phyloP scores from a whole-genome alignment of 805 yeast species.

The Wickerhamomyces alni region DNA sequence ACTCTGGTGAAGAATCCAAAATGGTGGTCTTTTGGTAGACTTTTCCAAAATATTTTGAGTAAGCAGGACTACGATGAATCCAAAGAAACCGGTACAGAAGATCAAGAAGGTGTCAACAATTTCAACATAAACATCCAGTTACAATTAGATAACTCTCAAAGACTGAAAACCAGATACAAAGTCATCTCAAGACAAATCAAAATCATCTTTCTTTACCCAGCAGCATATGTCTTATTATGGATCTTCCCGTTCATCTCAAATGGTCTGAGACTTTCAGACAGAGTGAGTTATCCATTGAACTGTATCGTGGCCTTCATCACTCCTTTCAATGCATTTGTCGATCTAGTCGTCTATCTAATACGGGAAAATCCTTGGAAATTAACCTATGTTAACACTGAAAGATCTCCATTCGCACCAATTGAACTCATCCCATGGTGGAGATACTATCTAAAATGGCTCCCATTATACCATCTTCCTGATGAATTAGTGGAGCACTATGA shows the following conservation, averaged over 20 bases:
- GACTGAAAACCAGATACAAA: constrained; percentile 56
- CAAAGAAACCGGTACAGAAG: background rate
- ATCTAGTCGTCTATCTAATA: constrained; percentile 65
- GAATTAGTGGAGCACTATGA: constrained; percentile 3
- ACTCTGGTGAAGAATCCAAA: background rate
- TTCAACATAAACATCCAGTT: constrained; percentile 16
- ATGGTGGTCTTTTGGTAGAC: constrained; percentile 2
- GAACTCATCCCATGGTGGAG: constrained; percentile 34
- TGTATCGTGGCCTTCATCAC: constrained; percentile 70
- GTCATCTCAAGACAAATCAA: constrained; percentile 74
- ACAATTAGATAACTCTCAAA: constrained; percentile 21
- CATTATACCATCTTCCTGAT: constrained; percentile 40
- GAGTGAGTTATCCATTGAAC: constrained; percentile 57
- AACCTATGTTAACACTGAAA: constrained; percentile 25
- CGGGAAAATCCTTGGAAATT: constrained; percentile 78
- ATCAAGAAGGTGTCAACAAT: constrained; percentile 2
- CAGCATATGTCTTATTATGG: constrained; percentile 79
- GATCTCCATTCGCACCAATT: constrained; percentile 15
- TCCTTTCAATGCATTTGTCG: constrained; percentile 76
- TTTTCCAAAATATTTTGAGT: background rate
- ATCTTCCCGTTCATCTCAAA: constrained; percentile 69
- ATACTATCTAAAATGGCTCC: constrained; percentile 32
- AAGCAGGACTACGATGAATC: background rate
- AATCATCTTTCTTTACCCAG: constrained; percentile 76
- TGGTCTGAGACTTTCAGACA: constrained; percentile 42